A percentile compares a stretch with the other conserved stretches of the same genome.
phyloP scores from a whole-genome alignment of 139 green algal species.

The Chara braunii region DNA sequence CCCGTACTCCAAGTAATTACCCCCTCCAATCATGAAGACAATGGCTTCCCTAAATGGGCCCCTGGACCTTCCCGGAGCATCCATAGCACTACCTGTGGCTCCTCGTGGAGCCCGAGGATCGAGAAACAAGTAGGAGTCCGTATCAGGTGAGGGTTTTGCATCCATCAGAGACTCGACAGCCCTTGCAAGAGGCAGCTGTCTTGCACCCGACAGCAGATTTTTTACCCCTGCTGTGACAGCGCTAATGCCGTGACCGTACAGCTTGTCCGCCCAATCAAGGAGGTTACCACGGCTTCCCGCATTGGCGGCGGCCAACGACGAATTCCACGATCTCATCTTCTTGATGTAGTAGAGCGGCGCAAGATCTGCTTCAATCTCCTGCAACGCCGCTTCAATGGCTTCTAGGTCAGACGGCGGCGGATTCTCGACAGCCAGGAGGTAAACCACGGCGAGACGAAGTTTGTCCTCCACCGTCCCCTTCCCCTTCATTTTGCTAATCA shows the following conservation, averaged over 20 bases:
- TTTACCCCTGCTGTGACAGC: slow-evolving; percentile 85
- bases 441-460: slow-evolving; percentile 80
- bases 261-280: slow-evolving; percentile 86
- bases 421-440: slow-evolving; percentile 61
- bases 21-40: slow-evolving; percentile 95
- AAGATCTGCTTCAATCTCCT: slow-evolving; percentile 55
- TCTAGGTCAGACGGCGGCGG: slow-evolving; percentile 32
- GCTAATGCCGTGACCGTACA: slow-evolving; percentile 54
- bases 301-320: slow-evolving; percentile 48
- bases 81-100: not conserved
- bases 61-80: slow-evolving; percentile 36
- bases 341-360: slow-evolving; percentile 79
- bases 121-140: slow-evolving; percentile 69
- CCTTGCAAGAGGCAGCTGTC: slow-evolving; percentile 65
- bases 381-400: slow-evolving; percentile 51
- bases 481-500: slow-evolving; percentile 6
- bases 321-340: slow-evolving; percentile 76
- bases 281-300: slow-evolving; percentile 45
- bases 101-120: slow-evolving; percentile 67
- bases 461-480: slow-evolving; percentile 68
- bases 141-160: slow-evolving; percentile 32
- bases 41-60: slow-evolving; percentile 71
- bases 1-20: slow-evolving; percentile 90
- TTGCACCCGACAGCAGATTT: slow-evolving; percentile 67
- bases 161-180: slow-evolving; percentile 88